Conservation (phyloP, 768 basidiomycete genomes). For the Lyophyllum decastes region DNA sequence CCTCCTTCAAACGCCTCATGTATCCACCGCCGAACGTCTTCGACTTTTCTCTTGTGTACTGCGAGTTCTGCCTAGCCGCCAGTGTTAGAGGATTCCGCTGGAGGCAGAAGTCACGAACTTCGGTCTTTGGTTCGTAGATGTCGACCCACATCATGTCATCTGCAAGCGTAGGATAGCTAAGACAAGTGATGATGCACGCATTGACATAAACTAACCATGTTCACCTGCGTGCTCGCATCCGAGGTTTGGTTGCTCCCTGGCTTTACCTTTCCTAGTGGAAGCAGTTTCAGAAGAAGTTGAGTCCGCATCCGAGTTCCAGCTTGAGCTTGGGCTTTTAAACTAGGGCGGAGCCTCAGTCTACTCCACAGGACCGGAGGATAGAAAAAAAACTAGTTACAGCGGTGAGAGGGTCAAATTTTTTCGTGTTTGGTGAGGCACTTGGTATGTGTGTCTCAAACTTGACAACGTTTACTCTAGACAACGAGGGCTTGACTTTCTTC, state of each 20-base stretch:
- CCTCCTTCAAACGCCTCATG: slow-evolving; percentile 71
- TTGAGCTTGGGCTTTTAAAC: slow-evolving; percentile 12
- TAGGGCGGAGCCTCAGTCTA: background rate
- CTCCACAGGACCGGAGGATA: background rate
- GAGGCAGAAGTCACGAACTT: slow-evolving; percentile 36
- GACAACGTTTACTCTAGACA: slow-evolving; percentile 10
- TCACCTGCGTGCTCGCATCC: background rate
- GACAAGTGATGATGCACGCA: background rate
- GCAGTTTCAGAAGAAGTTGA: slow-evolving; percentile 5
- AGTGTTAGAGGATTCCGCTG: background rate
- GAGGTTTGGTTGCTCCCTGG: slow-evolving; percentile 12
- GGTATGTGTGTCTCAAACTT: slow-evolving; percentile 14
- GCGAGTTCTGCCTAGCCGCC: slow-evolving; percentile 64
- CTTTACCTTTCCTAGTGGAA: slow-evolving; percentile 27
- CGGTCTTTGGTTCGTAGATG: slow-evolving; percentile 59
- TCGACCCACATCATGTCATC: slow-evolving; percentile 61
- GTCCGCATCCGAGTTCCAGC: background rate
- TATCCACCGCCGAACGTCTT: slow-evolving; percentile 77
- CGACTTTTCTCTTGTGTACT: slow-evolving; percentile 78
- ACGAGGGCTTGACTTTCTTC: slow-evolving; percentile 10
- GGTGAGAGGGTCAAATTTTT: slow-evolving; percentile 24
- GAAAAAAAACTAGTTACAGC: slow-evolving; percentile 16
- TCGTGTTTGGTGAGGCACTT: slow-evolving; percentile 4
- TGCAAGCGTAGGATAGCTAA: slow-evolving; percentile 8
- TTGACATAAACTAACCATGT: slow-evolving; percentile 7